Base-by-base conservation (phyloP, 371 early-diverging fungal genomes). In the Mortierella sp. region DNA sequence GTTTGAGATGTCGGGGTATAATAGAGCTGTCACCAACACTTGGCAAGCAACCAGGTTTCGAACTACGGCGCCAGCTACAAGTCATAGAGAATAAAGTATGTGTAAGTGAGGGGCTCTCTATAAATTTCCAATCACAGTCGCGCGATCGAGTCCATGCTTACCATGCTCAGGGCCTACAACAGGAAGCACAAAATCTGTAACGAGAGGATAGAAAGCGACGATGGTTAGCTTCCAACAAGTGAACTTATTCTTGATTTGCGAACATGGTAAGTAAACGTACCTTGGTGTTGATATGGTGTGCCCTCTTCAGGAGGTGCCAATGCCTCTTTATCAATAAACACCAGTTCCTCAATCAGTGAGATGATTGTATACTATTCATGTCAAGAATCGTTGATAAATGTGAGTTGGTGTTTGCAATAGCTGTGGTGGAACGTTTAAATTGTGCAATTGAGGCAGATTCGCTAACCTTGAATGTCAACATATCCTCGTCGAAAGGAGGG, bases 281-380 rank as follows among this genome's bases (percentile, higher is more conserved):
- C 88, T 51, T 70, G 76, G 64, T 91, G 91, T 65, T 91, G 91
- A 71, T 90, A 90, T 0, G 91, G 91, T 1, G 88, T 79, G 16
- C 87, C 88, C 47, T 88, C 89, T 8, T 89, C 70, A 18, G 86
- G 79, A n/a, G 87, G 87, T 47, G 87, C 84, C 22, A 84, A 64
- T 30, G 75, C 80, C 43, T 83, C 84, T 52, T 85, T 88, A 26
- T 90, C 91, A 28, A 88, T 83, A 77, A 86, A 88, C 4, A 70
- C 85, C 11, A 90, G 59, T 49, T 88, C 86, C 22, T 83, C 86
- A 45, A 88, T 65, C 45, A 77, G 65, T 8, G 86, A 75, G 11
- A 88, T 83, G 28, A 90, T 76, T 9, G 87, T 83, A 47, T 77
- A 78, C 90, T 90, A 78, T 40, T 24, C n/a, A 57, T 12, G 22